Percentiles rank a stretch among this genome's conserved stretches.
Evolutionary conservation across 768 basidiomycete genomes (phyloP).

Genomic region (Russula compacta): DNA sequence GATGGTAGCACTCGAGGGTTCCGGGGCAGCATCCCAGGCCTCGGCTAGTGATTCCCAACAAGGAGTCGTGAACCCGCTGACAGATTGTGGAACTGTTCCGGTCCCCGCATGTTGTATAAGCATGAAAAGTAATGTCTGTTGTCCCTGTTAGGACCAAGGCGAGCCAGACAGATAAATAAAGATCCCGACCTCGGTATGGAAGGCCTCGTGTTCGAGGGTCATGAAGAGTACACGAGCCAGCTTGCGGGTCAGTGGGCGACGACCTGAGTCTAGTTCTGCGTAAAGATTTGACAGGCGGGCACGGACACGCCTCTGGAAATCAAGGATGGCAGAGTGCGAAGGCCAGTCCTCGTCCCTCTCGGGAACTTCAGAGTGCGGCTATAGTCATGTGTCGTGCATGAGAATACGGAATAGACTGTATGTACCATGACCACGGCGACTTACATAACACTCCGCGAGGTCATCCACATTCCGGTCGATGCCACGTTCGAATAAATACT

Average conservation of each 20-base stretch:
- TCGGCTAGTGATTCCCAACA: constrained; percentile 52
- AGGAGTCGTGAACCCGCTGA: constrained; percentile 64
- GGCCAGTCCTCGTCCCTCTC: constrained; percentile 82
- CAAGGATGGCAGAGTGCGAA: constrained; percentile 51
- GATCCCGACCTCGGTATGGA: constrained; percentile 63
- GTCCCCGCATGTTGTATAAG: constrained; percentile 72
- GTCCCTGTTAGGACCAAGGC: not conserved
- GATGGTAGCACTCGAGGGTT: constrained; percentile 37
- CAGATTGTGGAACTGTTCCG: constrained; percentile 70
- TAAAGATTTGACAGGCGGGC: constrained; percentile 66
- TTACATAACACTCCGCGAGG: constrained; percentile 74
- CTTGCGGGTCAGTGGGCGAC: constrained; percentile 46
- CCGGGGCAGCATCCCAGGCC: constrained; percentile 40
- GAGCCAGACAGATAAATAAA: not conserved
- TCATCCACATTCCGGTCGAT: constrained; percentile 95
- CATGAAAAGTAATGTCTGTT: constrained; percentile 86
- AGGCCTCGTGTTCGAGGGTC: constrained; percentile 84
- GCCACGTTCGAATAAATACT: constrained; percentile 85
- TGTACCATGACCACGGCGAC: constrained; percentile 22
- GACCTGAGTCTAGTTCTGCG: constrained; percentile 48
- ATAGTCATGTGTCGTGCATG: not conserved
- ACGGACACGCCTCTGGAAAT: constrained; percentile 72
- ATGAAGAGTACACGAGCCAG: constrained; percentile 79
- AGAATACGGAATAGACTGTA: not conserved
- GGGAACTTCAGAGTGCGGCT: constrained; percentile 90